Evolutionary conservation across 805 yeast genomes (phyloP), one percentile per base, ranked within the genome.

Genomic region (Teunomyces barrocoloradensis): DNA sequence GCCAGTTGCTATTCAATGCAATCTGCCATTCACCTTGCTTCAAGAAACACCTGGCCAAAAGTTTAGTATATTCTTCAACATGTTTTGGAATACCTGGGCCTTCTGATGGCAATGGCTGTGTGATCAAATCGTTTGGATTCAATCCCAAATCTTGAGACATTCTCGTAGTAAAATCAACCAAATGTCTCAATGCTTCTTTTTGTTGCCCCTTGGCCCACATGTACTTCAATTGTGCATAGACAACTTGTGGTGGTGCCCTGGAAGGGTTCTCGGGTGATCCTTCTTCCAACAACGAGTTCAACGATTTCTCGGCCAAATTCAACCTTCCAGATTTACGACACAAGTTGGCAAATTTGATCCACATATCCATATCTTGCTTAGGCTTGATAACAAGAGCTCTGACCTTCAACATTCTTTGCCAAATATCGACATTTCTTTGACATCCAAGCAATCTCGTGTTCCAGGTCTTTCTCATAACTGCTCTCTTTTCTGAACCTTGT

Each of bases 1-100:
- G 79, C 98, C 98, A 92, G 52, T 81, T 81, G 42, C 75, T 78
- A 49, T 86, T 85, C 54, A 92, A 68, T 0, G 87, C 84, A 50
- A 92, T 87, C 61, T 90, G 94, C 99, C 99, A 94, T 65, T 94
- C 97, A 56, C 99, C 99, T 69, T 94, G 99, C 60, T 94, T 95
- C 66, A 92, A 74, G 71, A 91, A 94, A 59, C 99, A 94, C 53
- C 98, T 78, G 0, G 99, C 97, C 38, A 94, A 71, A 23, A 95
- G 72, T 54, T 80, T 85, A 10, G 97, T 89, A 59, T 89, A 87
- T 50, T 85, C 89, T 53, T 85, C 87, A 44, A 87, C 87, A 60
- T 85, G 91, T 46, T 83, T 83, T 15, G 87, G 80, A 9, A 83
- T 81, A 18, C 86, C 88, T 1, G 88, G 86, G 3, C 82, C 77